Conservation (phyloP, 2,329 filamentous ascomycete genomes). For the Diaporthe longicolla region DNA sequence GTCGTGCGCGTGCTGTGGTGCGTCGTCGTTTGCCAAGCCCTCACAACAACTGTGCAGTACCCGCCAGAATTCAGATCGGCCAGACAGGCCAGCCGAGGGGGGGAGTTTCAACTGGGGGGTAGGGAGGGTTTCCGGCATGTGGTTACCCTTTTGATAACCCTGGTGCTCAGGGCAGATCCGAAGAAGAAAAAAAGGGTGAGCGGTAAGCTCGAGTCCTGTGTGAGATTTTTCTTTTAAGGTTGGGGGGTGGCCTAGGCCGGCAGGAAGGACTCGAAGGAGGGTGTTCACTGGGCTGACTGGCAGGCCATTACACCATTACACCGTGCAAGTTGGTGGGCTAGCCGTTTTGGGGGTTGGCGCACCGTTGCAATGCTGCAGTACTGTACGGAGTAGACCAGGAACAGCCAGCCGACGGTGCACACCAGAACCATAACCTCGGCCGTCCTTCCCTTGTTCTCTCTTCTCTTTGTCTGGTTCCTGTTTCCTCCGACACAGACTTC, state of each 20-base stretch:
- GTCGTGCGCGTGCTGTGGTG: background rate
- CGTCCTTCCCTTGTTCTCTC: background rate
- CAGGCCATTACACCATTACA: conserved; percentile 12
- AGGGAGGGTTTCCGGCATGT: background rate
- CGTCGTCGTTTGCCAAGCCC: background rate
- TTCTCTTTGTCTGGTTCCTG: background rate
- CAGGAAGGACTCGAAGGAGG: background rate
- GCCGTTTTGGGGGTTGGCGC: background rate
- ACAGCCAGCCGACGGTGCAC: background rate
- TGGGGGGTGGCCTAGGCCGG: background rate
- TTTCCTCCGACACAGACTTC: background rate
- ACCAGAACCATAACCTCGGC: background rate
- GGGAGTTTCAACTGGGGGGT: conserved; percentile 1
- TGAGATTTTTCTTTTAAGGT: background rate
- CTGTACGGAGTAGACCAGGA: conserved; percentile 4
- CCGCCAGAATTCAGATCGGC: background rate
- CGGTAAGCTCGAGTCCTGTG: background rate
- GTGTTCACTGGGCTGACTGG: conserved; percentile 18
- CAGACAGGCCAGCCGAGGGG: background rate
- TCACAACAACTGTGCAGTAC: too few relatives aligned
- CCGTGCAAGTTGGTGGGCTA: conserved; percentile 5
- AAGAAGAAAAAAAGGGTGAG: background rate
- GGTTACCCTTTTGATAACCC: conserved; percentile 4
- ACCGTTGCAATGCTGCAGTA: conserved; percentile 23
- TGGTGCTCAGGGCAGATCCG: background rate